These are phyloP conservation scores for Coniferiporia sulphurascens DNA, from an alignment of 1,284 basidiomycete genomes.

Conservation along the genomic window DNA sequence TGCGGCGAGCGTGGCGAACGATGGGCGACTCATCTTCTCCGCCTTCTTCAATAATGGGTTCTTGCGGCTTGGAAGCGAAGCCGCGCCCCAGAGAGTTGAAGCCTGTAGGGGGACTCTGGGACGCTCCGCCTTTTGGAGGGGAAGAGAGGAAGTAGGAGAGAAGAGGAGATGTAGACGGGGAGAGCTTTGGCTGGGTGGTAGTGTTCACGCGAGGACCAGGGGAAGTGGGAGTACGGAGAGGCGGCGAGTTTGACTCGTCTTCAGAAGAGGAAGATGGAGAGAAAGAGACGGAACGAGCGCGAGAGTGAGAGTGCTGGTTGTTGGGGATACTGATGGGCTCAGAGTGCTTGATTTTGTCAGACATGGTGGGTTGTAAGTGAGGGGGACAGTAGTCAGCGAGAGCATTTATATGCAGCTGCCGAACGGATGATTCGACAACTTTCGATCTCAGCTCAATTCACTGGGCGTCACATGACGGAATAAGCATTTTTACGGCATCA, in stretches of 20 bases:
- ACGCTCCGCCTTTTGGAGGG: conserved; percentile 38
- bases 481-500: conserved; percentile 1
- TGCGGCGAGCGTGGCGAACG: conserved; percentile 28
- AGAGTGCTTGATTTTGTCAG: conserved; percentile 42
- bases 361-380: conserved; percentile 27
- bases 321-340: conserved; percentile 59
- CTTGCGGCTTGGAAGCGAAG: conserved; percentile 7
- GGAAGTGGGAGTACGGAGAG: conserved; percentile 41
- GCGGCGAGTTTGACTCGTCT: conserved; percentile 44
- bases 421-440: too few relatives aligned
- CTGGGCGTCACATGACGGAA: conserved; percentile 1
- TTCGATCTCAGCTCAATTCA: neutral
- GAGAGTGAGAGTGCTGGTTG: conserved; percentile 28
- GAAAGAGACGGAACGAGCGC: conserved; percentile 45
- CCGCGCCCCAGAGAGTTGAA: conserved; percentile 9
- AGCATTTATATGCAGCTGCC: neutral
- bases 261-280: conserved; percentile 51
- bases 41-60: conserved; percentile 32
- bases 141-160: conserved; percentile 65
- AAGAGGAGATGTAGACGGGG: conserved; percentile 59
- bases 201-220: conserved; percentile 36
- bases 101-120: conserved; percentile 44
- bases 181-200: conserved; percentile 50
- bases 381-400: conserved; percentile 6
- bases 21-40: conserved; percentile 22